These are phyloP conservation scores for Edaphochlamys debaryana DNA, from an alignment of 139 green algal genomes.

Conservation along the genomic window DNA sequence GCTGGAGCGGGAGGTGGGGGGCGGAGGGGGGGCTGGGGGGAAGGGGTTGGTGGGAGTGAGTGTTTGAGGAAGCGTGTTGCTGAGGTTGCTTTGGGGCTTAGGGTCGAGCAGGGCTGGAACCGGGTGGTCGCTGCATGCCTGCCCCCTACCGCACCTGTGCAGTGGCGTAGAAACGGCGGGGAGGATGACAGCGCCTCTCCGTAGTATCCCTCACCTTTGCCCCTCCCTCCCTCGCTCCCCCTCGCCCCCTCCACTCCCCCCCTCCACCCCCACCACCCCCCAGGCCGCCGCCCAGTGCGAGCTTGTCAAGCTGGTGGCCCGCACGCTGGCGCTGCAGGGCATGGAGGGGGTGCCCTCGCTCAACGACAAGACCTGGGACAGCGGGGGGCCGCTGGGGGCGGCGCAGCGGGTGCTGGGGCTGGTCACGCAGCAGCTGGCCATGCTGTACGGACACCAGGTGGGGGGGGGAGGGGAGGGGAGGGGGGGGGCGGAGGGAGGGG, in stretches of 20 bases:
- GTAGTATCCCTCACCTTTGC: too few relatives aligned
- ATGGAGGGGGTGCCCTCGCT: constrained; percentile 10
- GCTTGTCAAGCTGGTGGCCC: constrained; percentile 26
- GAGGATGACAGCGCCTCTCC: too few relatives aligned
- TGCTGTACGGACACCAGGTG: background rate
- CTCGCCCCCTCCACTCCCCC: background rate
- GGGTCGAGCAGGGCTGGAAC: too few relatives aligned
- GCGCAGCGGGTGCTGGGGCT: constrained; percentile 25
- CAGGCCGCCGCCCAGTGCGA: constrained; percentile 5
- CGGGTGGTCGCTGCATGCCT: too few relatives aligned
- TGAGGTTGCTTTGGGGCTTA: too few relatives aligned
- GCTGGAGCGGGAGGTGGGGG: constrained; percentile 22
- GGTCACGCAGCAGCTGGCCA: constrained; percentile 9
- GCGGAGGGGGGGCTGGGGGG: background rate
- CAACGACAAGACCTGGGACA: constrained; percentile 13
- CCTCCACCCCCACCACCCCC: background rate
- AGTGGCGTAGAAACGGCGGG: too few relatives aligned
- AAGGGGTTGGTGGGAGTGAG: too few relatives aligned
- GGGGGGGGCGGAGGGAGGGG: too few relatives aligned
- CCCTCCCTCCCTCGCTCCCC: too few relatives aligned
- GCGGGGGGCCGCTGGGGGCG: constrained; percentile 15
- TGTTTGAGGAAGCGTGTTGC: too few relatives aligned
- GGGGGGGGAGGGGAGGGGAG: too few relatives aligned
- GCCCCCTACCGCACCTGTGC: too few relatives aligned
- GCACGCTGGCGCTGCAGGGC: constrained; percentile 25